Conservation (phyloP, 2,329 filamentous ascomycete genomes). For the Stemphylium beticola region DNA sequence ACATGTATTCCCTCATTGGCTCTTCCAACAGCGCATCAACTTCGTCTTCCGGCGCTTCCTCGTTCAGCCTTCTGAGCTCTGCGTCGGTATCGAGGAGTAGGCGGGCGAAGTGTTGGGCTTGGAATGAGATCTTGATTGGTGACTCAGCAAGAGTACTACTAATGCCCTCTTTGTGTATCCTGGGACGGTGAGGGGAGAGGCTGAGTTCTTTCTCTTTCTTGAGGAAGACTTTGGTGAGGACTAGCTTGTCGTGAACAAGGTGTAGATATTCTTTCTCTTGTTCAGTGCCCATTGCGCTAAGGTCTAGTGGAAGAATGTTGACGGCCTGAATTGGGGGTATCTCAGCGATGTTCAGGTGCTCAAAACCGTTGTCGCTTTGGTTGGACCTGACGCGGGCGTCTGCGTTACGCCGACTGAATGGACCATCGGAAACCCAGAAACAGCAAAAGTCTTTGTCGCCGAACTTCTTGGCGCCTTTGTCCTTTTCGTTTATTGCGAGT, state of each 20-base stretch:
- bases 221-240: background rate
- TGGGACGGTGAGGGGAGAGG: background rate
- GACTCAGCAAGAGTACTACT: background rate
- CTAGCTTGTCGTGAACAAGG: background rate
- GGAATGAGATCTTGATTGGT: background rate
- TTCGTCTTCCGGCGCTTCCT: background rate
- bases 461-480: background rate
- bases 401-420: background rate
- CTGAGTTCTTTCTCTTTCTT: background rate
- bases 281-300: background rate
- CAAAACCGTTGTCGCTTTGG: conserved; percentile 1
- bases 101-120: background rate
- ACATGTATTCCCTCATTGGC: background rate
- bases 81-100: background rate
- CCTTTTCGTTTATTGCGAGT: background rate
- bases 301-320: background rate
- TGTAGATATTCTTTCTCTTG: background rate
- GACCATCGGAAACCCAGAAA: background rate
- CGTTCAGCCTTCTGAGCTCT: background rate
- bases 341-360: background rate
- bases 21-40: no score
- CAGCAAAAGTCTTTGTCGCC: background rate
- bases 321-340: no score
- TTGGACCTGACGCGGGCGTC: background rate
- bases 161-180: background rate